A percentile compares a stretch with the other conserved stretches of the same genome.
These are phyloP conservation scores for Wickerhamomyces mucosus DNA, from an alignment of 805 yeast genomes.

Conservation along the genomic window DNA sequence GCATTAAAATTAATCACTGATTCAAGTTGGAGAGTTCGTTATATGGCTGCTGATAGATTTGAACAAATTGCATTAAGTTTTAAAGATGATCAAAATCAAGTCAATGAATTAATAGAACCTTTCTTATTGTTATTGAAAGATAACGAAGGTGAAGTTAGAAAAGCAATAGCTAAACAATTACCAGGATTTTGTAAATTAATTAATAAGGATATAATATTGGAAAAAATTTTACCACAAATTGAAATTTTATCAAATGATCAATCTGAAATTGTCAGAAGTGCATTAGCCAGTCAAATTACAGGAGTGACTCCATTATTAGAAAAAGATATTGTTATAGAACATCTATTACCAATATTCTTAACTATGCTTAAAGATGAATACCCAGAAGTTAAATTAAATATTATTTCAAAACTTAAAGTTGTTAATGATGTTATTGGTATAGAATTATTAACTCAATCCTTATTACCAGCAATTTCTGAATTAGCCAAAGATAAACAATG, in stretches of 20 bases:
- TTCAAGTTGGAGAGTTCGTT: constrained; percentile 96
- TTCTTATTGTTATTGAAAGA: constrained; percentile 77
- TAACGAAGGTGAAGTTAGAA: constrained; percentile 93
- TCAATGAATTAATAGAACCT: constrained; percentile 42
- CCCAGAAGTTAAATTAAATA: constrained; percentile 92
- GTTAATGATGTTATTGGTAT: constrained; percentile 95
- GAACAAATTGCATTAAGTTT: constrained; percentile 62
- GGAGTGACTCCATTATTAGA: constrained; percentile 80
- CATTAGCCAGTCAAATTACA: constrained; percentile 82
- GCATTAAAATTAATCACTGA: constrained; percentile 71
- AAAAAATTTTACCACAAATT: constrained; percentile 73
- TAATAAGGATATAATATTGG: constrained; percentile 42
- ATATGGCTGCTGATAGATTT: constrained; percentile 95
- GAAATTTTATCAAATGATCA: constrained; percentile 81
- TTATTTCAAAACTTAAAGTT: constrained; percentile 82
- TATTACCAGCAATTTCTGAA: constrained; percentile 92
- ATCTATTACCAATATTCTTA: constrained; percentile 77
- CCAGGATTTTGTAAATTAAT: constrained; percentile 62
- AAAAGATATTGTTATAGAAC: constrained; percentile 73
- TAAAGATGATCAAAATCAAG: constrained; percentile 43
- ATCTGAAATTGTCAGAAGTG: constrained; percentile 87
- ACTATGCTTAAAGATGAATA: constrained; percentile 94
- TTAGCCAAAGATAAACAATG: constrained; percentile 94
- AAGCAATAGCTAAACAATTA: constrained; percentile 86
- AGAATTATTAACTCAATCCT: constrained; percentile 71